These are phyloP conservation scores for Rhododendron kiyosumense DNA, from an alignment of 148 eudicot genomes.

Conservation along the genomic window DNA sequence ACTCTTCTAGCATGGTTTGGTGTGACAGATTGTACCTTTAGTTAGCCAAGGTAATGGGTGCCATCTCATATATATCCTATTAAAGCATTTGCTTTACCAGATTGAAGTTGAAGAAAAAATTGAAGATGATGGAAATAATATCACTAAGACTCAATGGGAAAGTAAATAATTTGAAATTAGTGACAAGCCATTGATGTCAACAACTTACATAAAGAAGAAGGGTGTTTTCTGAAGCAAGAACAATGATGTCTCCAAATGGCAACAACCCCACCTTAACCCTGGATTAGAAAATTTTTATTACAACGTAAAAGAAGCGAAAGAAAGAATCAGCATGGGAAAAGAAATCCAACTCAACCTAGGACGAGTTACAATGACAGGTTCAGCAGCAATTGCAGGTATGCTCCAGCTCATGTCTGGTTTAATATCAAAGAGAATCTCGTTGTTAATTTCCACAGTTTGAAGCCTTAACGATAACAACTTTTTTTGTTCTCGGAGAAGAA, in stretches of 20 bases:
- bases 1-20: background rate
- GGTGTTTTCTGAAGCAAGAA: slow-evolving; percentile 61
- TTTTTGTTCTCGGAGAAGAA: slow-evolving; percentile 89
- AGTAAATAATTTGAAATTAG: background rate
- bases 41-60: background rate
- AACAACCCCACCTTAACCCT: slow-evolving; percentile 62
- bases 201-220: slow-evolving; percentile 84
- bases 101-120: background rate
- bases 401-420: slow-evolving; percentile 92
- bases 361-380: slow-evolving; percentile 76
- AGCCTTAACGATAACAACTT: slow-evolving; percentile 68
- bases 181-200: background rate
- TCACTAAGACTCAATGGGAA: background rate
- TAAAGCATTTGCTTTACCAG: background rate
- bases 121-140: background rate
- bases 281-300: slow-evolving; percentile 2
- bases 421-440: slow-evolving; percentile 60
- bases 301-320: background rate
- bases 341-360: slow-evolving; percentile 47
- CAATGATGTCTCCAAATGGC: slow-evolving; percentile 66
- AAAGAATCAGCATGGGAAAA: slow-evolving; percentile 10
- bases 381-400: slow-evolving; percentile 87
- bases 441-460: slow-evolving; percentile 59
- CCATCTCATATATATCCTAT: background rate
- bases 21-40: background rate